Conservation (phyloP, 495 filamentous ascomycete genomes). For the Xanthoparmelia taractica region DNA sequence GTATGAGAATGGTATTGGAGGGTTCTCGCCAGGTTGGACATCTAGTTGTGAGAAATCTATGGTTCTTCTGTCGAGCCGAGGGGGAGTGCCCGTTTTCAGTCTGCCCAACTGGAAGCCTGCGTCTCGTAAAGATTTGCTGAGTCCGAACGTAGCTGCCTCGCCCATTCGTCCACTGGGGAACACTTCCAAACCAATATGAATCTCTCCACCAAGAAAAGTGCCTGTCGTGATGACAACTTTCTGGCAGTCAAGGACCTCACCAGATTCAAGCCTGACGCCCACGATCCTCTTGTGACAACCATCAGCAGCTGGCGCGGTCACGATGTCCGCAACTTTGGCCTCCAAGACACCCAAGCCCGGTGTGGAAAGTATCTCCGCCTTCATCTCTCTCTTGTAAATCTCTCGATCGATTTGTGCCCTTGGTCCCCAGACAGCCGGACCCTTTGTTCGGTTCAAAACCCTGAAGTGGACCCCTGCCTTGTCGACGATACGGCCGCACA, state of each 20-base stretch:
- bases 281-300: conserved; percentile 61
- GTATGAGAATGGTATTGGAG: conserved; percentile 86
- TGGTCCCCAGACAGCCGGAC: conserved; percentile 93
- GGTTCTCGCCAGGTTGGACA: conserved; percentile 71
- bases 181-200: conserved; percentile 81
- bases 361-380: conserved; percentile 71
- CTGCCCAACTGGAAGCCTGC: conserved; percentile 88
- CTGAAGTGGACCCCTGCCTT: conserved; percentile 90
- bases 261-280: conserved; percentile 81
- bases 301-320: conserved; percentile 44
- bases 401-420: conserved; percentile 92
- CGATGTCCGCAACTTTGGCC: conserved; percentile 87
- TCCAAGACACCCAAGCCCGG: conserved; percentile 69
- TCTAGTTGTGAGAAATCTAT: conserved; percentile 72
- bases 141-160: conserved; percentile 85
- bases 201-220: conserved; percentile 92
- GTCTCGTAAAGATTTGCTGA: conserved; percentile 83
- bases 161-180: conserved; percentile 88
- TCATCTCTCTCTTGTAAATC: conserved; percentile 88
- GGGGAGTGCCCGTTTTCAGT: conserved; percentile 92
- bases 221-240: conserved; percentile 92
- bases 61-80: conserved; percentile 70
- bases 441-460: conserved; percentile 79
- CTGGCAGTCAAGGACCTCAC: conserved; percentile 70
- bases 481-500: conserved; percentile 83